Base-by-base conservation (phyloP, 2,329 filamentous ascomycete species). In the Neoascochyta sp. region DNA sequence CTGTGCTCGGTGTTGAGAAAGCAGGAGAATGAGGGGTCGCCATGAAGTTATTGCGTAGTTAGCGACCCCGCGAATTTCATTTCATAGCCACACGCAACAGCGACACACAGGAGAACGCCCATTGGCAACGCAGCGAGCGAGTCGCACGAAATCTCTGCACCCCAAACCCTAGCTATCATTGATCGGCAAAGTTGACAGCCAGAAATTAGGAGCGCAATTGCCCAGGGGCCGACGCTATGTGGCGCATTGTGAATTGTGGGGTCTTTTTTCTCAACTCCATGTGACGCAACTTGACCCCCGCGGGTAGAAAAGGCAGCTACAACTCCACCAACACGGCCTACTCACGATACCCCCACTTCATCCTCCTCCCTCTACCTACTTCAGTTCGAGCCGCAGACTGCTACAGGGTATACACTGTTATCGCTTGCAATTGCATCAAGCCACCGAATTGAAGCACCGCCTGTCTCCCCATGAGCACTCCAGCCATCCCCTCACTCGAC, bases 231-330 rank as follows among this genome's bases (percentile, higher is more conserved):
- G 44, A 34, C 42, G 29, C 35, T 31, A 16, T 37, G 30, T 43
- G 41, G 43, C 40, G 42, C 26, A 41, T 37, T 37, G 27, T 34
- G 21, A 34, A 39, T 37, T 49, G 49, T 52, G 49, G 49, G 49
- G 47, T 49, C 43, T 47, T 46, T 43, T 30, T 47, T 45, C 41
- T 44, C 37, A 36, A 29, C 32, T 36, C 40, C 47, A 48, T 47
- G 47, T 52, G 42, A 44, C 39, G 33, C 37, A 34, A 44, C 34
- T 22, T 40, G 18, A 36, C 29, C 36, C 26, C 28, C 35, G 37
- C 43, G 43, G 35, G 33, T 44, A 37, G 38, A 45, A 49, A 44
- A 45, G 36, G 39, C 44, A 33, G 34, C 39, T 24, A 36, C 35
- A 30, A 19, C 4, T 29, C 22, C 13, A 38, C 30, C 18, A 31